phyloP scores from a whole-genome alignment of 306 rosid genomes.

The Purshia tridentata region DNA sequence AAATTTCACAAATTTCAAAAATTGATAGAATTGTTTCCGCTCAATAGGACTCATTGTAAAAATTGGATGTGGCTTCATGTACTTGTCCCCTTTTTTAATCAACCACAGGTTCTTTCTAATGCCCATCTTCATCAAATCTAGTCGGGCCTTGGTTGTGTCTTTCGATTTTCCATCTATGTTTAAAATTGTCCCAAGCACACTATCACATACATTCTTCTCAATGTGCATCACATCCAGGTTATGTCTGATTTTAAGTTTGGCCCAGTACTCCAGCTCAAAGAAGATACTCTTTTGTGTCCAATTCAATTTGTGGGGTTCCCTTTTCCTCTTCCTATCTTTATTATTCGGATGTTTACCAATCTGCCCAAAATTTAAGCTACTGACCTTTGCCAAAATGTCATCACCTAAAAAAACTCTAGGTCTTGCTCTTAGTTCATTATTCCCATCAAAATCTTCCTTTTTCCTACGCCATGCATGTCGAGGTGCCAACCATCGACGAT shows the following conservation, averaged over 20 bases:
- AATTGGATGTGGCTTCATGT: too few relatives aligned
- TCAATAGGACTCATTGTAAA: too few relatives aligned
- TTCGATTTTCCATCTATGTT: not conserved
- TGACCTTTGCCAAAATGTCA: not conserved
- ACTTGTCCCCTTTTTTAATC: not conserved
- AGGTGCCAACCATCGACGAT: not conserved
- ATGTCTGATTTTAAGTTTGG: not conserved
- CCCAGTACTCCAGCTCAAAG: not conserved
- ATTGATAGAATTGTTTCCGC: too few relatives aligned
- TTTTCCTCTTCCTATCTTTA: not conserved
- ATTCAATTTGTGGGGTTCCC: not conserved
- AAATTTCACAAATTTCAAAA: not conserved
- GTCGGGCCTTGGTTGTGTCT: not conserved
- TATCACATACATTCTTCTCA: not conserved
- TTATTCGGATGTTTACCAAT: not conserved
- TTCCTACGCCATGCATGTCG: not conserved
- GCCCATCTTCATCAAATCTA: not conserved
- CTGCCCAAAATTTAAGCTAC: not conserved
- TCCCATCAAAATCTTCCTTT: not conserved
- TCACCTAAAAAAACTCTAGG: not conserved
- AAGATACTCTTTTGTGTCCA: slow-evolving; percentile 2
- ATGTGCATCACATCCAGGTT: not conserved
- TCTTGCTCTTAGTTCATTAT: not conserved
- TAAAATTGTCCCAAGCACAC: not conserved
- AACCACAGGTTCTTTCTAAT: not conserved